phyloP scores from a whole-genome alignment of 1,284 basidiomycete species.

The Trichosporon ovoides region DNA sequence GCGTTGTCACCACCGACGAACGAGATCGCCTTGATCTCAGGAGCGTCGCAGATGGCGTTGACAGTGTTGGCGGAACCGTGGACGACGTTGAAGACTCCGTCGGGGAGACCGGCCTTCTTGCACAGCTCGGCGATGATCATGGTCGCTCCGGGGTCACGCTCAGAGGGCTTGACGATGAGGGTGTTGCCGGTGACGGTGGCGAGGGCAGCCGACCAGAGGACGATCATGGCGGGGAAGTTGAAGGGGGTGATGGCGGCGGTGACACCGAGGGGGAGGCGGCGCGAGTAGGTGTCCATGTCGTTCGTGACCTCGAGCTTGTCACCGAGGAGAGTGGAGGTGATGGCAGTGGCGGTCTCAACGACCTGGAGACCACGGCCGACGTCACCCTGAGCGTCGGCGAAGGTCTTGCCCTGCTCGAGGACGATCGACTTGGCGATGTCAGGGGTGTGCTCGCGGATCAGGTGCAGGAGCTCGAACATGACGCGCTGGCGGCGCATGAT shows the following conservation, averaged over 20 bases:
- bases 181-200: conserved; percentile 64
- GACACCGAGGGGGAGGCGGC: conserved; percentile 57
- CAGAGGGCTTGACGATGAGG: conserved; percentile 89
- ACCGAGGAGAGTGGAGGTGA: conserved; percentile 77
- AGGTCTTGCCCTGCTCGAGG: conserved; percentile 85
- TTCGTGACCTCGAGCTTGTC: conserved; percentile 91
- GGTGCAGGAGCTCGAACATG: conserved; percentile 80
- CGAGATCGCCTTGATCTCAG: conserved; percentile 85
- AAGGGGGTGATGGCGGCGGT: conserved; percentile 66
- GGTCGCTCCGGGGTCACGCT: conserved; percentile 91
- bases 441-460: conserved; percentile 63
- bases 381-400: conserved; percentile 88
- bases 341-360: conserved; percentile 78
- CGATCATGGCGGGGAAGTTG: conserved; percentile 88
- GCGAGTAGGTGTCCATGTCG: conserved; percentile 84
- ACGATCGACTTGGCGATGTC: conserved; percentile 61
- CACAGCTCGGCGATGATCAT: conserved; percentile 97
- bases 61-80: conserved; percentile 86
- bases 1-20: conserved; percentile 96
- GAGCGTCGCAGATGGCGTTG: conserved; percentile 89
- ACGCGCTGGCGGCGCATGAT: conserved; percentile 82
- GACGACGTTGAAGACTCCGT: conserved; percentile 79
- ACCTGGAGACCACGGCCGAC: conserved; percentile 83
- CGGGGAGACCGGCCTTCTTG: conserved; percentile 65
- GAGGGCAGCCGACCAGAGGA: conserved; percentile 86